phyloP scores from a whole-genome alignment of 2,329 filamentous ascomycete genomes.

The Fusarium anguioides region DNA sequence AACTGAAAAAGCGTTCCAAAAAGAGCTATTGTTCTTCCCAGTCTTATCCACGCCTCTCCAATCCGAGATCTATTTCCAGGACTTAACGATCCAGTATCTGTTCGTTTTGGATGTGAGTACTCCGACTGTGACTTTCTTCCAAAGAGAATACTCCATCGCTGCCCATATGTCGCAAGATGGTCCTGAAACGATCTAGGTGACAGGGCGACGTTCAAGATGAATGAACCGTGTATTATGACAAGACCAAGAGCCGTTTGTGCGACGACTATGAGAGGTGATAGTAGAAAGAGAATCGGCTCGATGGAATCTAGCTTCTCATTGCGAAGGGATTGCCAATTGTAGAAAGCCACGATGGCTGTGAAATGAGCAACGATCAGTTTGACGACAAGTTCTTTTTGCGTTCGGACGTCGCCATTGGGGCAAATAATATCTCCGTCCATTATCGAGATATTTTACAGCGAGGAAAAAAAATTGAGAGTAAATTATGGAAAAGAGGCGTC shows the following conservation, averaged over 20 bases:
- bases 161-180: neutral
- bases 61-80: neutral
- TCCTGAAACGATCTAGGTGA: neutral
- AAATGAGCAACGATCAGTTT: conserved; percentile 25
- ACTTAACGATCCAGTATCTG: neutral
- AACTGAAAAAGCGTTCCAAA: conserved; percentile 20
- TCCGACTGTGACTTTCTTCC: neutral
- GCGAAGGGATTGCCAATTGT: conserved; percentile 16
- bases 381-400: conserved; percentile 5
- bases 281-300: conserved; percentile 17
- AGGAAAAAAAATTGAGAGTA: too few species aligned
- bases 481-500: too few species aligned
- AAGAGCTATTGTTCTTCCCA: neutral
- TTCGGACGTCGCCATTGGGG: neutral
- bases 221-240: neutral
- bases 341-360: conserved; percentile 10
- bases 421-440: neutral
- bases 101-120: accelerated
- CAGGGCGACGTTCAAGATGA: neutral
- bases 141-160: conserved; percentile 6
- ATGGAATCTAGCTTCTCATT: conserved; percentile 18
- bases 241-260: conserved; percentile 5
- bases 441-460: too few species aligned
- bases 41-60: neutral
- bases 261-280: conserved; percentile 2